Conservation (phyloP, 768 basidiomycete species). For the Agaricus subrufescens region DNA sequence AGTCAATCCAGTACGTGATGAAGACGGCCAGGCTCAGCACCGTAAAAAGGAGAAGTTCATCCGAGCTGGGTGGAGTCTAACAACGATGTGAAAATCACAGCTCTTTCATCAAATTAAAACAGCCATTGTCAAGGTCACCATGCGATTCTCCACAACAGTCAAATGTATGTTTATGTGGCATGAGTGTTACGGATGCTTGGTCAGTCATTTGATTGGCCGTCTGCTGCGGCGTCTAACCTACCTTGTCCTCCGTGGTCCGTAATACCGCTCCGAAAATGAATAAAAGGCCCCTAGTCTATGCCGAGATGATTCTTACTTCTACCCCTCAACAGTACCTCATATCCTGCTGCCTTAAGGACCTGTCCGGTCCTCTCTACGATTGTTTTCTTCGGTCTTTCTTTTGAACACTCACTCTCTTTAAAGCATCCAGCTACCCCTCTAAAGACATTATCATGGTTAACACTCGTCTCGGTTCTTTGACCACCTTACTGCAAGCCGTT, state of each 20-base stretch:
- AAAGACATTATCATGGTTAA: slow-evolving; percentile 6
- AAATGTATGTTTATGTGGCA: background rate
- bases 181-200: background rate
- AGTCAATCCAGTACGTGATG: too few relatives aligned
- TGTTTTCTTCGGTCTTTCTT: background rate
- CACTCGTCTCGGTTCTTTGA: slow-evolving; percentile 20
- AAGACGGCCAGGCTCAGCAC: too few relatives aligned
- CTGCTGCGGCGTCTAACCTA: slow-evolving; percentile 8
- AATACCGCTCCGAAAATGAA: background rate
- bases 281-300: background rate
- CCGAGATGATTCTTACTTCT: background rate
- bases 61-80: background rate
- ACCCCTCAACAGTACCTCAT: background rate
- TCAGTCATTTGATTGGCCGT: background rate
- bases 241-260: background rate
- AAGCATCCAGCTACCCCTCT: background rate
- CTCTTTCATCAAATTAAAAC: too few relatives aligned
- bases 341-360: background rate
- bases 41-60: too few relatives aligned
- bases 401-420: slow-evolving; percentile 1
- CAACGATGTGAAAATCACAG: background rate
- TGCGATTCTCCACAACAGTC: background rate
- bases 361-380: background rate
- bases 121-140: too few relatives aligned
- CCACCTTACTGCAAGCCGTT: slow-evolving; percentile 20